phyloP scores from a whole-genome alignment of 2,329 filamentous ascomycete genomes.

The Fusarium sp. region DNA sequence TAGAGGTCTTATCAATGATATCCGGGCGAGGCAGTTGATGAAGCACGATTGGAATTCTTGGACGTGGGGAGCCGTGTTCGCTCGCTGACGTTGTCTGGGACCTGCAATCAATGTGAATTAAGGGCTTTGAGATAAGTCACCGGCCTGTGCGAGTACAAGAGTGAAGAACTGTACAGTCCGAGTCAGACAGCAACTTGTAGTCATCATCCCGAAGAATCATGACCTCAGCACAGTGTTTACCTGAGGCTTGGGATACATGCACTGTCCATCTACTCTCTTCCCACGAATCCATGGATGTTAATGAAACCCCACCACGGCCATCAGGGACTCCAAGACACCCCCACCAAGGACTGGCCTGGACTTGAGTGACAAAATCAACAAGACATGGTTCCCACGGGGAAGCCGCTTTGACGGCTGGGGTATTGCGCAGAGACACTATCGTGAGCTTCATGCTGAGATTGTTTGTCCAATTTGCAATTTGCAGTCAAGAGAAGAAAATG shows the following conservation, averaged over 20 bases:
- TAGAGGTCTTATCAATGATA: constrained; percentile 16
- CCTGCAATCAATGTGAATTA: constrained; percentile 31
- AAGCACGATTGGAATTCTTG: constrained; percentile 42
- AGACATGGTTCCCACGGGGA: constrained; percentile 32
- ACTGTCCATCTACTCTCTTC: constrained; percentile 22
- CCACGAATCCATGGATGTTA: constrained; percentile 22
- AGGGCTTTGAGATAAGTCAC: constrained; percentile 19
- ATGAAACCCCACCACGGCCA: constrained; percentile 34
- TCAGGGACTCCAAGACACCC: constrained; percentile 32
- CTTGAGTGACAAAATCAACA: constrained; percentile 32
- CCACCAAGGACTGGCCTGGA: constrained; percentile 35
- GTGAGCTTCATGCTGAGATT: constrained; percentile 11
- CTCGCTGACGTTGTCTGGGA: constrained; percentile 10
- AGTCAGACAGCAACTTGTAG: constrained; percentile 17
- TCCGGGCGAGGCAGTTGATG: constrained; percentile 4
- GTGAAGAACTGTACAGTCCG: constrained; percentile 39
- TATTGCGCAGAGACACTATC: constrained; percentile 20
- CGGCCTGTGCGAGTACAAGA: constrained; percentile 18
- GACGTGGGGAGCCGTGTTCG: constrained; percentile 34
- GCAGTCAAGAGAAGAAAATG: neutral
- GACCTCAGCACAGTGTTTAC: constrained; percentile 11
- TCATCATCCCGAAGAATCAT: neutral
- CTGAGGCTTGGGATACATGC: neutral
- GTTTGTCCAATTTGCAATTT: neutral
- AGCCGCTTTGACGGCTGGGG: constrained; percentile 29